Conservation (phyloP, 495 filamentous ascomycete species). For the Daldinia vernicosa region DNA sequence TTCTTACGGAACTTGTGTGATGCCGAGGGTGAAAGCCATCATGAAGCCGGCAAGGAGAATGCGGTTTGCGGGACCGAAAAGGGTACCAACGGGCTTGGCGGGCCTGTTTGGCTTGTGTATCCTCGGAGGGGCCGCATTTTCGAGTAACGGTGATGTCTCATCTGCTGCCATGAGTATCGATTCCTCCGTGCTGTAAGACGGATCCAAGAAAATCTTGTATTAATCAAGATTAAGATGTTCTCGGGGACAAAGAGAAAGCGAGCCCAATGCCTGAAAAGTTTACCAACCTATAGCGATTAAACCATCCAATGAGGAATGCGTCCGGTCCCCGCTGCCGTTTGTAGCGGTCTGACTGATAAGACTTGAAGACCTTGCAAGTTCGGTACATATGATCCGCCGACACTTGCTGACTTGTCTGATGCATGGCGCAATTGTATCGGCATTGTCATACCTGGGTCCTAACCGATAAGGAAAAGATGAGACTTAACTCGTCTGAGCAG, state of each 20-base stretch:
- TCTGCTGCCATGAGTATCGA: slow-evolving; percentile 13
- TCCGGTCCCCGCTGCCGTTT: slow-evolving; percentile 4
- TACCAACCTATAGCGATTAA: neutral
- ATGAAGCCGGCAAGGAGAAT: slow-evolving; percentile 62
- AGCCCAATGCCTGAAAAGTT: neutral
- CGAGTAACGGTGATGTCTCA: slow-evolving; percentile 45
- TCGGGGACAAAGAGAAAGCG: neutral
- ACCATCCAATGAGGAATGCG: slow-evolving; percentile 3
- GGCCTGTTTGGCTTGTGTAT: slow-evolving; percentile 23
- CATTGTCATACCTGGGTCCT: neutral
- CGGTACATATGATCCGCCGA: slow-evolving; percentile 2
- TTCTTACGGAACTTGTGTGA: slow-evolving; percentile 66
- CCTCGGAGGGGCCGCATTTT: slow-evolving; percentile 27
- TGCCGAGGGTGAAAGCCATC: slow-evolving; percentile 64
- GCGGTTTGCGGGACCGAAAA: slow-evolving; percentile 51
- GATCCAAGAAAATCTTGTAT: neutral
- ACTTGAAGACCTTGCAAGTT: neutral
- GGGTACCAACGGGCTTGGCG: slow-evolving; percentile 16
- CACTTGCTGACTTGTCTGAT: slow-evolving; percentile 4
- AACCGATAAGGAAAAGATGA: neutral
- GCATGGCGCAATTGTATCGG: neutral
- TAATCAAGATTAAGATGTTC: slow-evolving; percentile 7
- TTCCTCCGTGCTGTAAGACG: slow-evolving; percentile 2
- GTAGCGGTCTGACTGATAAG: slow-evolving; percentile 12
- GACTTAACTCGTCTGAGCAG: neutral